Evolutionary conservation across 2,329 filamentous ascomycete genomes (phyloP).

Genomic region (Trichoderma citrinoviride): DNA sequence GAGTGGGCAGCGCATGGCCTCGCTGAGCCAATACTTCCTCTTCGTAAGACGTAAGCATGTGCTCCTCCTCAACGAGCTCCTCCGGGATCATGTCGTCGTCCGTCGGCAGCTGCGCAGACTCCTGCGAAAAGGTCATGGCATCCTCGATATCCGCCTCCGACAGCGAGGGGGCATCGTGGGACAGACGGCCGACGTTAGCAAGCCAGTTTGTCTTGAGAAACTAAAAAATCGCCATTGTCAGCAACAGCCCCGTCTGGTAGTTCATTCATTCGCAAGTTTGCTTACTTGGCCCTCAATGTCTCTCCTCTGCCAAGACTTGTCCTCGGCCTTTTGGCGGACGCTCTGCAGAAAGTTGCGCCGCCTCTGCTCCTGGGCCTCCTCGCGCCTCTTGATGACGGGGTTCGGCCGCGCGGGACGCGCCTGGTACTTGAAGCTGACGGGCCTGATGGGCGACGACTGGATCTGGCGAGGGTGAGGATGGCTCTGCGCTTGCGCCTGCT

Average conservation of each 20-base stretch:
- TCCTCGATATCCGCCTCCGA: slow-evolving; percentile 54
- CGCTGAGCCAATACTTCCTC: slow-evolving; percentile 27
- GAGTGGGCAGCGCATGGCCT: slow-evolving; percentile 36
- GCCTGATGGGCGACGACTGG: slow-evolving; percentile 46
- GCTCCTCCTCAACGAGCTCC: slow-evolving; percentile 51
- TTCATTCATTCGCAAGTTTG: not conserved
- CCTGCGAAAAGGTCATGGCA: slow-evolving; percentile 39
- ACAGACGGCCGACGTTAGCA: slow-evolving; percentile 34
- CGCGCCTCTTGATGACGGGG: slow-evolving; percentile 58
- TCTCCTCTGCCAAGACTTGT: slow-evolving; percentile 57
- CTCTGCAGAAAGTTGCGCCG: slow-evolving; percentile 68
- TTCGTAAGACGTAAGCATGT: slow-evolving; percentile 51
- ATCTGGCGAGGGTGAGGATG: slow-evolving; percentile 38
- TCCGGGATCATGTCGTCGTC: slow-evolving; percentile 55
- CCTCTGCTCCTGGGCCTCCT: slow-evolving; percentile 62
- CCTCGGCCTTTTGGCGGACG: slow-evolving; percentile 59
- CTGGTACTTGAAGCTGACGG: slow-evolving; percentile 49
- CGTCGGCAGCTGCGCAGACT: slow-evolving; percentile 28
- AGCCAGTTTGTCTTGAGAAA: slow-evolving; percentile 39
- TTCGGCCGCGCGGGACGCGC: slow-evolving; percentile 59
- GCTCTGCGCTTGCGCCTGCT: too few relatives aligned
- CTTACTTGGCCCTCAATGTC: slow-evolving; percentile 58
- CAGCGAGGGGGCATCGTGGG: slow-evolving; percentile 39
- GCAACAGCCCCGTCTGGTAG: too few relatives aligned
- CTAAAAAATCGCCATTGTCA: slow-evolving; percentile 25